Base-by-base conservation (phyloP, 2,329 filamentous ascomycete genomes). In the Cytospora paraplurivora region DNA sequence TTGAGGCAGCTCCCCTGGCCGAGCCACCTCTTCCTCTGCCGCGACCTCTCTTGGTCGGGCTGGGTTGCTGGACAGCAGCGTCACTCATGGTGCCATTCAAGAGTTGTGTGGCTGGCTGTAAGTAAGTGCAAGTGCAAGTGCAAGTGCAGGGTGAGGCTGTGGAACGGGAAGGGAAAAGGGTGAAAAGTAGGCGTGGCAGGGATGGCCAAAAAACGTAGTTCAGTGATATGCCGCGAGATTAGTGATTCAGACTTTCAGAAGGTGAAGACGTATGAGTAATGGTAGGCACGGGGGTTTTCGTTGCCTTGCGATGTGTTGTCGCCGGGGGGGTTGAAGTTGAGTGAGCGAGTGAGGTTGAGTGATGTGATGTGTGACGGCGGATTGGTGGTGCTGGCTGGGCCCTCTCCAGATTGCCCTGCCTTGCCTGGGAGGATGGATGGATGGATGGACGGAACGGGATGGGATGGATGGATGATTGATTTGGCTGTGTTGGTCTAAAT, bases 61-160 rank as follows among this genome's bases (percentile, higher is more conserved):
- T 65, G 63, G 65, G 59, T 57, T 65, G 63, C 21, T 67, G 62
- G 51, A 58, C 56, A 35, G 59, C 59, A 57, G 59, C 56, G 65
- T 67, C 65, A 52, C 63, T 67, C 65, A 67, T 67, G 65, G 56
- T 62, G 65, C 65, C 65, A 67, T 67, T 47, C 64, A 65, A 44
- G 17, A 54, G 38, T 54, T 59, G 56, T 52, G 56, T 63, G 56
- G 41, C 19, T 17, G 50, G 49, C 27, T 17, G 49, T 13, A 10
- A 27, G 34, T 38, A 17, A 37, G 33, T 56, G 54, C 34, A 34
- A 47, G 33, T 56, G 53, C 55, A 52, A 58, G 49, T 58, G 54
- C 27, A 27, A 62, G 47, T 63, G 51, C 35, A 52, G 50, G 55
- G 65, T 65, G 62, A 62, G 47, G 57, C 52, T 37, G 51, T 37